phyloP scores from a whole-genome alignment of 306 rosid genomes.

The Lagenaria siceraria region DNA sequence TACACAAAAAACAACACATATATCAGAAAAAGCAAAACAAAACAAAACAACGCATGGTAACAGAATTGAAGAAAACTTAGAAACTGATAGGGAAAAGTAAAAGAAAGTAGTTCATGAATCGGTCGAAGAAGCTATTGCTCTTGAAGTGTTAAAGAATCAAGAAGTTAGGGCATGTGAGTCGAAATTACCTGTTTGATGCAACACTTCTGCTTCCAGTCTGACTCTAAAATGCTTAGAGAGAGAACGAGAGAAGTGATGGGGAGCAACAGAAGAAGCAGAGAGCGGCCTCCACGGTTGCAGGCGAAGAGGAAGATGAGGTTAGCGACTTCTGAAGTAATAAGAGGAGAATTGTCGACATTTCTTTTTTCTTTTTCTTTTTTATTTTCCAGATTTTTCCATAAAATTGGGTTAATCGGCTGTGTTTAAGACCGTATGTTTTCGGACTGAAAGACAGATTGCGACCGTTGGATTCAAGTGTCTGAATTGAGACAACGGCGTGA shows the following conservation, averaged over 20 bases:
- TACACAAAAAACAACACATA: not conserved
- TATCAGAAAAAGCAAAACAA: not conserved
- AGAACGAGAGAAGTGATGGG: not conserved
- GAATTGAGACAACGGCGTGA: not conserved
- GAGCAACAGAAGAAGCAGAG: not conserved
- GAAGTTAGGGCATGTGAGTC: not conserved
- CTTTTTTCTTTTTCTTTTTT: not conserved
- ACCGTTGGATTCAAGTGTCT: not conserved
- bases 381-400: not conserved
- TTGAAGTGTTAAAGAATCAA: not conserved
- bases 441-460: not conserved
- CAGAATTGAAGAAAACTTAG: not conserved
- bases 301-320: constrained; percentile 8
- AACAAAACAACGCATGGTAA: not conserved
- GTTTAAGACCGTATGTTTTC: not conserved
- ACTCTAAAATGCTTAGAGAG: not conserved
- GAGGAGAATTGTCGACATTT: not conserved
- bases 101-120: not conserved
- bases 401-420: not conserved
- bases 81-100: not conserved
- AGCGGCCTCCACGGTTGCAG: constrained; percentile 1
- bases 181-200: not conserved
- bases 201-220: not conserved
- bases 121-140: not conserved
- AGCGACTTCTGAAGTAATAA: not conserved